A percentile compares a stretch with the other conserved stretches of the same genome.
These are phyloP conservation scores for Solanum sejunctum DNA, from an alignment of 257 asterid genomes.

Conservation along the genomic window DNA sequence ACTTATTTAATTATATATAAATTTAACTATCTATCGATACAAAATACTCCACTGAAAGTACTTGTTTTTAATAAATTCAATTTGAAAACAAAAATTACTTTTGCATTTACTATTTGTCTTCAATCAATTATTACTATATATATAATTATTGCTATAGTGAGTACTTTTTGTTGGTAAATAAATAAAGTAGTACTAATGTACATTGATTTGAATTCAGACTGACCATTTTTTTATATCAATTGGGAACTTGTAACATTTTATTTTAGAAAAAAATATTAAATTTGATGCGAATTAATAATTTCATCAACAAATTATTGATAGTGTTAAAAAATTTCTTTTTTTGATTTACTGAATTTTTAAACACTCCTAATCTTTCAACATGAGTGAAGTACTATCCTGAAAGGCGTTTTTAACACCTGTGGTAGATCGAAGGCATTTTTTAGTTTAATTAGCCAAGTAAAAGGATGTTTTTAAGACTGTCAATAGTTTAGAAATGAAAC, in stretches of 20 bases:
- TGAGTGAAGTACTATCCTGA: too few relatives aligned
- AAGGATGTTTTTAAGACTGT: too few relatives aligned
- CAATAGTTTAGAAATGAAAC: too few relatives aligned
- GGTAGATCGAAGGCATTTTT: too few relatives aligned
- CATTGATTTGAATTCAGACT: neutral
- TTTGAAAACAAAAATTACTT: neutral
- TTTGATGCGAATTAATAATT: too few relatives aligned
- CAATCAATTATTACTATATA: neutral
- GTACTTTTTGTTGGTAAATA: neutral
- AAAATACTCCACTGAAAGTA: neutral
- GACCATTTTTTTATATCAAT: neutral
- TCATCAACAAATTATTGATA: too few relatives aligned
- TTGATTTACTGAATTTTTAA: too few relatives aligned
- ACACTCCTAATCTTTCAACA: too few relatives aligned
- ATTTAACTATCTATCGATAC: neutral
- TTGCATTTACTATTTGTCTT: neutral
- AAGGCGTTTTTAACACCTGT: too few relatives aligned
- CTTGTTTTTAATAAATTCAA: neutral
- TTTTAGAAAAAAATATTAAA: too few relatives aligned
- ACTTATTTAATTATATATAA: too few relatives aligned
- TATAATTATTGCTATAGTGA: neutral
- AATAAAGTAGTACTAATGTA: neutral
- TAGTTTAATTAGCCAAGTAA: too few relatives aligned
- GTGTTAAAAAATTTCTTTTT: neutral
- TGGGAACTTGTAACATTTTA: neutral